These are phyloP conservation scores for Auxenochlorella pyrenoidosa DNA, from an alignment of 139 green algal genomes.

Conservation along the genomic window DNA sequence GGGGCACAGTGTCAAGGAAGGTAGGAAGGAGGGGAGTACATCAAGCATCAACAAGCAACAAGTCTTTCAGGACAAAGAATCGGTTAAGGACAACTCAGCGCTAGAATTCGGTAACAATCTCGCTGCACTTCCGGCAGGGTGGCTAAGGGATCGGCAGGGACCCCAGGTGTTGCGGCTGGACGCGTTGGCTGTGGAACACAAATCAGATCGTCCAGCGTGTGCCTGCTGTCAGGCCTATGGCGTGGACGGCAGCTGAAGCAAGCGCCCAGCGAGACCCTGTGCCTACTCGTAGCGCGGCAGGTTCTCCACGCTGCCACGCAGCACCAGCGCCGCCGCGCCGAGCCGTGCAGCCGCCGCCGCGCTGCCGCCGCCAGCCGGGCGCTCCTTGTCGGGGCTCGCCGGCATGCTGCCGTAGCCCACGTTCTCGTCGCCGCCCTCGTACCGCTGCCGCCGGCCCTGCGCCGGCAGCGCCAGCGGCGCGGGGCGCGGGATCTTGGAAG, in stretches of 20 bases:
- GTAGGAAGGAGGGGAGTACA: background rate
- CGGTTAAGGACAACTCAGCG: background rate
- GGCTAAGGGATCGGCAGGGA: background rate
- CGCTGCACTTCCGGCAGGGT: background rate
- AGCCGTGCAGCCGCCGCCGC: background rate
- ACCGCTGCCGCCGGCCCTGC: background rate
- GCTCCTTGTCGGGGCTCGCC: conserved; percentile 12
- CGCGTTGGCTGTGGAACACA: background rate
- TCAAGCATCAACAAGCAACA: background rate
- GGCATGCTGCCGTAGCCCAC: background rate
- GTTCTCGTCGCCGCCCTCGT: background rate
- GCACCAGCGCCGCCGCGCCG: background rate
- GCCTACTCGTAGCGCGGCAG: background rate
- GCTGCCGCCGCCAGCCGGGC: background rate
- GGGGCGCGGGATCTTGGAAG: conserved; percentile 19
- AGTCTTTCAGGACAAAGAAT: background rate
- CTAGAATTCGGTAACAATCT: background rate
- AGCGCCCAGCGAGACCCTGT: no score
- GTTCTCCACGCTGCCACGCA: conserved; percentile 18
- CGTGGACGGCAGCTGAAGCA: no score
- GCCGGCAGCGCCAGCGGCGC: background rate
- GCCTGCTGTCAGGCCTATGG: no score
- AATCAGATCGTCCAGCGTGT: no score
- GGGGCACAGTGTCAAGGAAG: no score
- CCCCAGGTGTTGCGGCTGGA: no score